Evolutionary conservation across 192 early-diverging fungal species (phyloP).

Genomic region (Backusella tuberculispora): DNA sequence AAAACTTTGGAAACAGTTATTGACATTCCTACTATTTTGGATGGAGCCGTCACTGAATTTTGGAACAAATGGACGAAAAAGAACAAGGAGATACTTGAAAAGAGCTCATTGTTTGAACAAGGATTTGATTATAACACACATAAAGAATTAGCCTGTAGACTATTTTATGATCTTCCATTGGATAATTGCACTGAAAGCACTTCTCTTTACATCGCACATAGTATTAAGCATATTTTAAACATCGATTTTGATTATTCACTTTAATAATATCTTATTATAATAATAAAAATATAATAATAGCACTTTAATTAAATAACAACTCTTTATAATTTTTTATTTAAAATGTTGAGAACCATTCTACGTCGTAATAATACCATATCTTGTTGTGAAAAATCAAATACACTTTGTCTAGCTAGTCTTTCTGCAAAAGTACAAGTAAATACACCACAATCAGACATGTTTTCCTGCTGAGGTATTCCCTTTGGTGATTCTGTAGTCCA

Average conservation of each 20-base stretch:
- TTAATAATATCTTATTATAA: background rate
- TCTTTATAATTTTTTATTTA: constrained; percentile 30
- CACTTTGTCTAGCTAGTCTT: constrained; percentile 56
- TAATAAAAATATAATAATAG: background rate
- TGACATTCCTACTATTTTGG: constrained; percentile 65
- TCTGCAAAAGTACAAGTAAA: constrained; percentile 92
- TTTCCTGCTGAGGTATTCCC: constrained; percentile 81
- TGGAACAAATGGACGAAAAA: constrained; percentile 72
- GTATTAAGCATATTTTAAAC: constrained; percentile 40
- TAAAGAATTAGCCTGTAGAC: constrained; percentile 59
- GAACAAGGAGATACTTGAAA: constrained; percentile 32
- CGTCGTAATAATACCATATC: constrained; percentile 74
- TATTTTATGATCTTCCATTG: constrained; percentile 79
- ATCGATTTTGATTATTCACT: background rate
- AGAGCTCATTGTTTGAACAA: constrained; percentile 1
- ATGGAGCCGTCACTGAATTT: constrained; percentile 65
- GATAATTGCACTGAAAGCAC: constrained; percentile 63
- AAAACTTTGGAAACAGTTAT: constrained; percentile 49
- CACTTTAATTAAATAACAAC: background rate
- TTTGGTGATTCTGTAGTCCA: constrained; percentile 72
- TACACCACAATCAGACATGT: constrained; percentile 95
- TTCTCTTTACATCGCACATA: constrained; percentile 62
- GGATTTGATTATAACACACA: constrained; percentile 62
- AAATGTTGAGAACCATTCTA: constrained; percentile 80
- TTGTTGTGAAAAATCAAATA: constrained; percentile 73